phyloP scores from a whole-genome alignment of 495 filamentous ascomycete genomes.

The Tuber microsphaerosporum region DNA sequence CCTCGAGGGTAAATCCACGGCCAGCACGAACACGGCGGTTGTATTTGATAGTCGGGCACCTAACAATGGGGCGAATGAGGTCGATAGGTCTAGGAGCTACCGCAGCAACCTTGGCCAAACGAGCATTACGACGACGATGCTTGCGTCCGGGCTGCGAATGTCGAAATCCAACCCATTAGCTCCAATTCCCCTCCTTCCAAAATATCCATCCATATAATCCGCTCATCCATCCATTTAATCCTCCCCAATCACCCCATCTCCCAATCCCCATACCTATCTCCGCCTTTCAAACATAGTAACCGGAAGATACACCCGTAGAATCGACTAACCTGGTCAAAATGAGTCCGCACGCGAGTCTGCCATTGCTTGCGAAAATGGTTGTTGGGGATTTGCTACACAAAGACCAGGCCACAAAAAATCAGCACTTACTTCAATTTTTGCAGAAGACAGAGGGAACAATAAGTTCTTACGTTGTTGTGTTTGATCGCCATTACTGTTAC shows the following conservation, averaged over 20 bases:
- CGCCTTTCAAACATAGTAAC: neutral
- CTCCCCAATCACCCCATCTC: neutral
- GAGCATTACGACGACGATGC: slow-evolving; percentile 78
- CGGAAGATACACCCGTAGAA: neutral
- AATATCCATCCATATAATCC: neutral
- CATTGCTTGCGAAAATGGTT: slow-evolving; percentile 99
- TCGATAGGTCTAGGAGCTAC: slow-evolving; percentile 95
- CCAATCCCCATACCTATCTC: neutral
- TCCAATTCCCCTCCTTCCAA: slow-evolving; percentile 20
- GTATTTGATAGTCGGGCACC: slow-evolving; percentile 93
- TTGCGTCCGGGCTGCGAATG: slow-evolving; percentile 82
- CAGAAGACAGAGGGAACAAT: neutral
- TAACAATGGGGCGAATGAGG: slow-evolving; percentile 89
- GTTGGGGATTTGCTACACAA: slow-evolving; percentile 72
- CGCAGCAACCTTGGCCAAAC: slow-evolving; percentile 82
- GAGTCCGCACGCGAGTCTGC: slow-evolving; percentile 93
- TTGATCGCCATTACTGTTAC: slow-evolving; percentile 99
- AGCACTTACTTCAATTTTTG: slow-evolving; percentile 2
- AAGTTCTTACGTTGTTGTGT: slow-evolving; percentile 68
- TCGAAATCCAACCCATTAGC: slow-evolving; percentile 24
- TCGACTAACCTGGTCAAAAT: slow-evolving; percentile 94
- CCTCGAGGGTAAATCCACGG: slow-evolving; percentile 90
- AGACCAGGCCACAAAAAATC: slow-evolving; percentile 1
- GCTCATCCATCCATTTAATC: neutral
- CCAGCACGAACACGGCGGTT: slow-evolving; percentile 95